Evolutionary conservation across 805 yeast species (phyloP).

Genomic region (Candida methanosorbosa): DNA sequence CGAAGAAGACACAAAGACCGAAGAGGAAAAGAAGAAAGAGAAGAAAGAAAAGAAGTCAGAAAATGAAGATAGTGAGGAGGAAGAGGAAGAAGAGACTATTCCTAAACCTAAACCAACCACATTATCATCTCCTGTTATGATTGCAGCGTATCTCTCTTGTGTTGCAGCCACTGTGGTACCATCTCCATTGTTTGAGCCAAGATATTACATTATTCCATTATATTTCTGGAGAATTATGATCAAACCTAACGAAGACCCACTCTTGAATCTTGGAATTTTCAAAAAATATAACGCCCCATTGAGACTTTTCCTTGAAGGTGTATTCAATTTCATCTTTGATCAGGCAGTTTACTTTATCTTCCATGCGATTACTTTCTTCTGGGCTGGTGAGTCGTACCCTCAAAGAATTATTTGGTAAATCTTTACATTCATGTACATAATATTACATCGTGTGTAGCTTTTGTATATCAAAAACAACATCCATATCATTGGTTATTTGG

Average conservation of each 20-base stretch:
- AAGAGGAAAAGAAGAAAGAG: not conserved
- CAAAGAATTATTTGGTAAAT: constrained; percentile 90
- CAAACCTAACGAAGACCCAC: constrained; percentile 28
- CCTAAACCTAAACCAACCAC: constrained; percentile 3
- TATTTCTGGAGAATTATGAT: constrained; percentile 61
- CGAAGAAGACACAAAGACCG: not conserved
- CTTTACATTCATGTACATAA: no score
- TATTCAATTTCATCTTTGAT: constrained; percentile 56
- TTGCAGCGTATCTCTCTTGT: constrained; percentile 43
- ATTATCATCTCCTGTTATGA: constrained; percentile 27
- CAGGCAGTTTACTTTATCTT: constrained; percentile 46
- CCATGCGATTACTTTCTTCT: constrained; percentile 49
- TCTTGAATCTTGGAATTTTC: constrained; percentile 10
- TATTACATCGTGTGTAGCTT: no score
- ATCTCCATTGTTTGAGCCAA: constrained; percentile 88
- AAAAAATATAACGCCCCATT: constrained; percentile 15
- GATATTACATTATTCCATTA: constrained; percentile 82
- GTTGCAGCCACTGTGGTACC: constrained; percentile 62
- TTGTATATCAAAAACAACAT: no score
- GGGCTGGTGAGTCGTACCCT: constrained; percentile 52
- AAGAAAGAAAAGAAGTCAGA: constrained; percentile 2
- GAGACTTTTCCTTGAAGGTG: constrained; percentile 44
- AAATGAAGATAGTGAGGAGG: constrained; percentile 1
- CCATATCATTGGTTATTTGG: no score
- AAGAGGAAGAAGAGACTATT: constrained; percentile 1